A percentile compares a stretch with the other conserved stretches of the same genome.
Conservation (phyloP, 768 basidiomycete species). For the Suillus alpinus region DNA sequence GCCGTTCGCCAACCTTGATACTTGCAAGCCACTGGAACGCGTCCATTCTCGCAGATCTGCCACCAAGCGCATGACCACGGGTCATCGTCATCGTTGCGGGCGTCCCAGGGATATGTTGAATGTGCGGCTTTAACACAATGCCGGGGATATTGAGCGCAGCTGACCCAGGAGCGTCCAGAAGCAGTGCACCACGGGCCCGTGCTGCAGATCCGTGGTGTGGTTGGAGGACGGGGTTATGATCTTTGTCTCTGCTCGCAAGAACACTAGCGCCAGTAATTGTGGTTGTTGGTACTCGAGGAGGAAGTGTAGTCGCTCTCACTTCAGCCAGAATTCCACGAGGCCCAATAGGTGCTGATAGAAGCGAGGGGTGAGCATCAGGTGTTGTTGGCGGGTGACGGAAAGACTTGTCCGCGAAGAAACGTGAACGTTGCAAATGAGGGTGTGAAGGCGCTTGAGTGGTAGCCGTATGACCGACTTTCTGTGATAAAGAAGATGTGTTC, state of each 20-base stretch:
- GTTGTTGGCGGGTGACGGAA: conserved; percentile 54
- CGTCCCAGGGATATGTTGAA: conserved; percentile 20
- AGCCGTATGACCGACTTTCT: conserved; percentile 51
- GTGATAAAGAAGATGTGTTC: background rate
- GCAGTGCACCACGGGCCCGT: conserved; percentile 24
- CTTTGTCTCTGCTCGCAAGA: background rate
- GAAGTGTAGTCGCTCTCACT: conserved; percentile 54
- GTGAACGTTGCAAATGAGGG: conserved; percentile 8
- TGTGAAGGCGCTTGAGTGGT: conserved; percentile 25
- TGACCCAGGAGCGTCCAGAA: conserved; percentile 37
- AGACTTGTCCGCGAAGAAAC: conserved; percentile 31
- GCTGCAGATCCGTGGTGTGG: conserved; percentile 34
- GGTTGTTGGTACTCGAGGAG: conserved; percentile 15
- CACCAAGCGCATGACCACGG: conserved; percentile 43
- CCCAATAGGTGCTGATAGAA: conserved; percentile 65
- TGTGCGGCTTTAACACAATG: conserved; percentile 3
- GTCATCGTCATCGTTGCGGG: conserved; percentile 40
- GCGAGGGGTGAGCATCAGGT: conserved; percentile 36
- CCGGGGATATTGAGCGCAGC: conserved; percentile 8
- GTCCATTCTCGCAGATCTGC: conserved; percentile 57
- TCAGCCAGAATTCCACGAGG: conserved; percentile 67
- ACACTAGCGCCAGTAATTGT: background rate
- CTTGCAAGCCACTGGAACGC: conserved; percentile 70
- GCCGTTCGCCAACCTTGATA: conserved; percentile 59
- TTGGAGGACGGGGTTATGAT: conserved; percentile 26